Percentiles rank a stretch among this genome's conserved stretches.
Evolutionary conservation across 495 filamentous ascomycete species (phyloP).

Genomic region (Lophiostoma macrostomum): DNA sequence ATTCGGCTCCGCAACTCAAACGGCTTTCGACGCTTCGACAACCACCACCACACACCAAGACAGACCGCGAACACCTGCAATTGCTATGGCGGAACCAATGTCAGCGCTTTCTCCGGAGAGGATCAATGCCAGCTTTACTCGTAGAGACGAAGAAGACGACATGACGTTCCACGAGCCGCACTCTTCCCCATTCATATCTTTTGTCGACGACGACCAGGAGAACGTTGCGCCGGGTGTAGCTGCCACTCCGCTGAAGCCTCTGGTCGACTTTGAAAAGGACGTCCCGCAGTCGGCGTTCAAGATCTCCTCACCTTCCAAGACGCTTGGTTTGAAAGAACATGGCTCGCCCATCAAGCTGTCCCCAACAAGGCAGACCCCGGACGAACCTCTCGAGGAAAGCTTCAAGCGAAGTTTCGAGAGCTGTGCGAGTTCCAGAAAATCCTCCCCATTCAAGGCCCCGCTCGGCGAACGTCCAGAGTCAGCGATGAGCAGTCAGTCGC

Average conservation of each 20-base stretch:
- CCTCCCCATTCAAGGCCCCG: conserved; percentile 23
- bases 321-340: conserved; percentile 17
- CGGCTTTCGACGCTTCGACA: background rate
- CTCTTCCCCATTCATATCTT: conserved; percentile 40
- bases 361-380: conserved; percentile 13
- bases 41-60: background rate
- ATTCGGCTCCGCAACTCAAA: too few species aligned
- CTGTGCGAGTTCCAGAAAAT: conserved; percentile 21
- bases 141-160: conserved; percentile 25
- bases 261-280: conserved; percentile 9
- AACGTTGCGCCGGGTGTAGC: conserved; percentile 30
- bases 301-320: conserved; percentile 21
- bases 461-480: conserved; percentile 13
- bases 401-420: background rate
- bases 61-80: background rate
- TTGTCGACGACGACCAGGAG: conserved; percentile 37
- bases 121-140: conserved; percentile 12
- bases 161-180: conserved; percentile 37
- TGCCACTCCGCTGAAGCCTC: conserved; percentile 22
- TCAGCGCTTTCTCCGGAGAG: conserved; percentile 15
- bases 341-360: conserved; percentile 16
- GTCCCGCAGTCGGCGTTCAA: conserved; percentile 25
- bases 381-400: conserved; percentile 8
- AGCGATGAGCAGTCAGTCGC: conserved; percentile 13
- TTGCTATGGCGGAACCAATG: conserved; percentile 25